Conservation (phyloP, 2,329 filamentous ascomycete genomes). For the Mycosphaerella sp. region DNA sequence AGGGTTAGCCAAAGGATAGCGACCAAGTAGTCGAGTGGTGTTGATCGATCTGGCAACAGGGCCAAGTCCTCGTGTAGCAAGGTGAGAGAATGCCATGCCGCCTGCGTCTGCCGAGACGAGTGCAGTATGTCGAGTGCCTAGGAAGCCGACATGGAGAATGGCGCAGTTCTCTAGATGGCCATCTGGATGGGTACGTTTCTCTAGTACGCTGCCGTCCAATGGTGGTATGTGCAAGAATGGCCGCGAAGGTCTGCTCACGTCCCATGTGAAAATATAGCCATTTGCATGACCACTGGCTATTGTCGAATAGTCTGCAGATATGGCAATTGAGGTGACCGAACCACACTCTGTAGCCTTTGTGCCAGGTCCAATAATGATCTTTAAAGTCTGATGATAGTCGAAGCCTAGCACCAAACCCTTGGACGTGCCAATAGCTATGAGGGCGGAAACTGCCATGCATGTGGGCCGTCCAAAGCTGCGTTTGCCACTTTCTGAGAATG, state of each 20-base stretch:
- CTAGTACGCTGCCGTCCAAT: conserved; percentile 55
- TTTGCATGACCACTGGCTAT: conserved; percentile 84
- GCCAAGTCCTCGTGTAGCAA: conserved; percentile 85
- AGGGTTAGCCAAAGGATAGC: conserved; percentile 71
- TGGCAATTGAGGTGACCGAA: conserved; percentile 74
- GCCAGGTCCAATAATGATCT: conserved; percentile 86
- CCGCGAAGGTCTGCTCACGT: conserved; percentile 70
- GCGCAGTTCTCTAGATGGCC: conserved; percentile 74
- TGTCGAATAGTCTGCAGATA: conserved; percentile 90
- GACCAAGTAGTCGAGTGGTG: conserved; percentile 81
- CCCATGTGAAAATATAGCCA: conserved; percentile 96
- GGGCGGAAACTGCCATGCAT: conserved; percentile 79
- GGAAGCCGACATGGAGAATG: conserved; percentile 86
- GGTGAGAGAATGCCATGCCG: conserved; percentile 97
- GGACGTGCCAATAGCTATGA: conserved; percentile 84
- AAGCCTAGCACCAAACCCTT: conserved; percentile 94
- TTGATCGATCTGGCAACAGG: conserved; percentile 79
- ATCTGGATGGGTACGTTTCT: conserved; percentile 63
- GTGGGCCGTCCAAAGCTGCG: conserved; percentile 90
- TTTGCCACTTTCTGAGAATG: conserved; percentile 86
- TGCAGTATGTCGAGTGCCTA: conserved; percentile 88
- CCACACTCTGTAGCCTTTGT: conserved; percentile 94
- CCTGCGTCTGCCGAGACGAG: conserved; percentile 89
- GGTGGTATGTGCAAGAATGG: conserved; percentile 86
- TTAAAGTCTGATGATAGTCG: conserved; percentile 93